Evolutionary conservation across 1,284 basidiomycete species (phyloP).

Genomic region (Taiwanofungus camphoratus): DNA sequence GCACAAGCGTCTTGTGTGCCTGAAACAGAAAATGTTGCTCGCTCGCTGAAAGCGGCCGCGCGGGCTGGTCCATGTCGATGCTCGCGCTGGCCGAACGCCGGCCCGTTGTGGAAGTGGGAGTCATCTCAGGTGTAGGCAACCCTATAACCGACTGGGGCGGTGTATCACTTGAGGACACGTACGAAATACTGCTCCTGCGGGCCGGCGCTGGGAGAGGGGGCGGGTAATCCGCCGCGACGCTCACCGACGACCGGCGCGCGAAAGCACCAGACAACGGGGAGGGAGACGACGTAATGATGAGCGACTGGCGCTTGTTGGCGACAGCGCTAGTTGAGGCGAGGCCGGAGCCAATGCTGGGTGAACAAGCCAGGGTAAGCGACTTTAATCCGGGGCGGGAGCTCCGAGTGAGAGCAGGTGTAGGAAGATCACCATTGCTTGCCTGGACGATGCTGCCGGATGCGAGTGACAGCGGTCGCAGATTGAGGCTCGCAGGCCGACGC

Average conservation of each 20-base stretch:
- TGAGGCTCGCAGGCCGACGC: constrained; percentile 57
- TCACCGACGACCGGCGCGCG: constrained; percentile 26
- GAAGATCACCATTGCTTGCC: constrained; percentile 35
- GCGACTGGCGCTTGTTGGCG: constrained; percentile 24
- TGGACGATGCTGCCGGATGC: constrained; percentile 42
- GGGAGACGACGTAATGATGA: constrained; percentile 22
- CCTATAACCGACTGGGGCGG: constrained; percentile 36
- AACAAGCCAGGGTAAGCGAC: constrained; percentile 42
- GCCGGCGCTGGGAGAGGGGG: constrained; percentile 13
- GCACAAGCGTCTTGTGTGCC: constrained; percentile 71
- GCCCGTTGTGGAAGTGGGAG: constrained; percentile 46
- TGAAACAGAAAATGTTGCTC: constrained; percentile 81
- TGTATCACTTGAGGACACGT: constrained; percentile 47
- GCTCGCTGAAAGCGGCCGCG: constrained; percentile 50
- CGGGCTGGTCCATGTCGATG: constrained; percentile 27
- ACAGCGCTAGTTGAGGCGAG: constrained; percentile 21
- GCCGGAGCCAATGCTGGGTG: constrained; percentile 21
- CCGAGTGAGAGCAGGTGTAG: constrained; percentile 51
- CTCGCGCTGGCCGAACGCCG: constrained; percentile 23
- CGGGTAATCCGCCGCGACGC: constrained; percentile 20
- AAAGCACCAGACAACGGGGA: constrained; percentile 17
- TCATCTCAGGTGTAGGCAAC: constrained; percentile 68
- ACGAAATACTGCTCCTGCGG: constrained; percentile 64
- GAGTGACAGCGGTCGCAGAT: constrained; percentile 66
- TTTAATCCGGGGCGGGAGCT: constrained; percentile 38